Evolutionary conservation across 371 early-diverging fungal species (phyloP), one percentile per base, ranked within the genome.

Genomic region (Fennellomyces sp.): DNA sequence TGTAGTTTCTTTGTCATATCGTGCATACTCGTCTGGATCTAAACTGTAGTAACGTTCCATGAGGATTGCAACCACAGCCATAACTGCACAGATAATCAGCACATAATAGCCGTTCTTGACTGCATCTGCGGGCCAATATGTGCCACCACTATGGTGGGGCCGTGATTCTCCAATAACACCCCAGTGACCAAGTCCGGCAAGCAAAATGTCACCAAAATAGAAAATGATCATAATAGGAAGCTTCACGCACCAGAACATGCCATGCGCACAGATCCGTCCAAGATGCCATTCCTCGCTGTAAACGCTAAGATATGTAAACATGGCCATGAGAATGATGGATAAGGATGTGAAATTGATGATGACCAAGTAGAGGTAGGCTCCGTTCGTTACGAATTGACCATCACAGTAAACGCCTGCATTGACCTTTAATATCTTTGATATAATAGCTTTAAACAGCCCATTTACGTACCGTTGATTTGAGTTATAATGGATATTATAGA

Each of bases 171-270:
- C 58, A 47, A 80, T 80, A 4, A 80, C 66, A 28, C 63, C 23
- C 17, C 68, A 62, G 8, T 64, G 64, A 2, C 48, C 53, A 7
- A 80, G 51, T 2, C 63, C 28, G 3, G 69, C 56, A 7, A 80
- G 56, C 19, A 75, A 25, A 12, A 77, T 60, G 30, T 80, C 81
- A n/a, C 77, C 81, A 64, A 69, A 61, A 39, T 77, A 80, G 39
- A 80, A 80, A n/a, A 76, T 76, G 15, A 75, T 59, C 80, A 76
- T 76, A 48, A 80, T 80, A 0, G 80, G 80, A 3, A 62, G 71
- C 30, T 80, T 80, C 48, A 80, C 81, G 39, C 77, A 80, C 81
- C 81, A 80, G 58, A 80, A 80, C 77, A 80, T 76, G 53, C 73
- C 75, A 51, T 80, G 81, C 1, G 77, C 77, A 5, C 58, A 49